Evolutionary conservation across 2,329 filamentous ascomycete species (phyloP).

Genomic region (Exophiala mesophila): DNA sequence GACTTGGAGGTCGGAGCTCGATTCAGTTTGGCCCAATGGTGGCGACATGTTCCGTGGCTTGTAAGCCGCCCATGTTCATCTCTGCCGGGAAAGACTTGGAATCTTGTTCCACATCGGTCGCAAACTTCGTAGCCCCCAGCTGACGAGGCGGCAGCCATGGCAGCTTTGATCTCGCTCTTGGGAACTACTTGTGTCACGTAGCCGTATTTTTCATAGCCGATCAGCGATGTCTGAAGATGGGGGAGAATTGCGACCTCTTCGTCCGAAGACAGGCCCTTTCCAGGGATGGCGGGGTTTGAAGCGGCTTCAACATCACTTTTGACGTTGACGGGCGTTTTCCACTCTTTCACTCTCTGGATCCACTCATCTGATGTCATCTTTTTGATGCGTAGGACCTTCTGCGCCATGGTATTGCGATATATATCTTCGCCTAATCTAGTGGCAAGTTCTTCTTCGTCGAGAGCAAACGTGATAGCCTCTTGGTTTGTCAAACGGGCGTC

Average conservation of each 20-base stretch:
- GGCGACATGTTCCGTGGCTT: slow-evolving; percentile 70
- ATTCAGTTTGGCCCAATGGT: slow-evolving; percentile 72
- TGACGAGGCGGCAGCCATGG: slow-evolving; percentile 59
- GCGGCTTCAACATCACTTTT: slow-evolving; percentile 7
- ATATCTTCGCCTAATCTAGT: slow-evolving; percentile 53
- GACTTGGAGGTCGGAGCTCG: slow-evolving; percentile 52
- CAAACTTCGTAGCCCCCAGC: slow-evolving; percentile 80
- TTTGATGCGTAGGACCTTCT: slow-evolving; percentile 69
- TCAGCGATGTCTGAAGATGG: slow-evolving; percentile 60
- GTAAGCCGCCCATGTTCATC: slow-evolving; percentile 70
- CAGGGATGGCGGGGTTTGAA: not conserved
- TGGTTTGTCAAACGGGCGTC: slow-evolving; percentile 37
- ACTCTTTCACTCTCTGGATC: slow-evolving; percentile 56
- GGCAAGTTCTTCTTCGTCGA: slow-evolving; percentile 68
- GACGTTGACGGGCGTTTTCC: slow-evolving; percentile 15
- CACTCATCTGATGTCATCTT: slow-evolving; percentile 70
- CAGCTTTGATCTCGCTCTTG: slow-evolving; percentile 60
- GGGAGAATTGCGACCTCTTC: slow-evolving; percentile 66
- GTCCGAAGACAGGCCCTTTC: slow-evolving; percentile 49
- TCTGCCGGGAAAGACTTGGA: slow-evolving; percentile 86
- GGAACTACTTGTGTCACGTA: slow-evolving; percentile 69
- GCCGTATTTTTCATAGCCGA: slow-evolving; percentile 61
- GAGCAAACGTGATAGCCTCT: slow-evolving; percentile 42
- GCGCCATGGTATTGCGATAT: slow-evolving; percentile 80
- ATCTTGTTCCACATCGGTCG: slow-evolving; percentile 78